These are phyloP conservation scores for Backusella westeae DNA, from an alignment of 192 early-diverging fungal species.

Conservation along the genomic window DNA sequence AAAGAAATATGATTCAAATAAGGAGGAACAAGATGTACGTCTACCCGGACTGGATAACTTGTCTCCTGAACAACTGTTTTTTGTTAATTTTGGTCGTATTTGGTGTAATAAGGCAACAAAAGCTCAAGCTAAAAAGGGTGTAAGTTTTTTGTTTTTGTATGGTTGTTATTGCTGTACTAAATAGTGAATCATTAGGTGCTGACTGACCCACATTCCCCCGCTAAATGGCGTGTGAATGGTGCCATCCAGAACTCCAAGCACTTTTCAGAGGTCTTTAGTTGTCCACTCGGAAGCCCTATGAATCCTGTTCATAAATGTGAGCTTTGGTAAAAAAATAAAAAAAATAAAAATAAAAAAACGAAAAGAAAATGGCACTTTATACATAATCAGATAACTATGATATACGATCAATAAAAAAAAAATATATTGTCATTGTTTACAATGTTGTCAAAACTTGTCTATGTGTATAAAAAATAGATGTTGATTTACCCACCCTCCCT, in stretches of 20 bases:
- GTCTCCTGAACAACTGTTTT: constrained; percentile 63
- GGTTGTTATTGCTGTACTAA: neutral
- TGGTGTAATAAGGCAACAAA: constrained; percentile 58
- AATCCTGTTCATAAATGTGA: constrained; percentile 65
- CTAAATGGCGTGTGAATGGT: constrained; percentile 67
- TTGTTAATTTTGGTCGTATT: constrained; percentile 62
- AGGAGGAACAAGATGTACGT: constrained; percentile 19
- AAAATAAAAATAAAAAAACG: neutral
- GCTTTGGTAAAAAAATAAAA: constrained; percentile 29
- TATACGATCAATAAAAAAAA: neutral
- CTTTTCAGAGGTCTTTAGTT: constrained; percentile 70
- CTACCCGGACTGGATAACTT: constrained; percentile 54
- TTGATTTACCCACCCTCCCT: neutral
- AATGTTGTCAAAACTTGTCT: neutral
- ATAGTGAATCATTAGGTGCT: constrained; percentile 35
- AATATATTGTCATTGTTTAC: too few relatives aligned
- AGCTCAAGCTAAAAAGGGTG: constrained; percentile 42
- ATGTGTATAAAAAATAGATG: neutral
- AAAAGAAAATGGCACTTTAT: neutral
- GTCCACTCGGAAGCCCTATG: constrained; percentile 58
- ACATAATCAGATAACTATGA: neutral
- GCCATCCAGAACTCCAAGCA: constrained; percentile 60
- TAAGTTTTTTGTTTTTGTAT: constrained; percentile 17
- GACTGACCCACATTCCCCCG: constrained; percentile 68
- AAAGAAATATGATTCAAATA: constrained; percentile 31